phyloP scores from a whole-genome alignment of 345 rosid species.

The Rubroshorea leprosula region DNA sequence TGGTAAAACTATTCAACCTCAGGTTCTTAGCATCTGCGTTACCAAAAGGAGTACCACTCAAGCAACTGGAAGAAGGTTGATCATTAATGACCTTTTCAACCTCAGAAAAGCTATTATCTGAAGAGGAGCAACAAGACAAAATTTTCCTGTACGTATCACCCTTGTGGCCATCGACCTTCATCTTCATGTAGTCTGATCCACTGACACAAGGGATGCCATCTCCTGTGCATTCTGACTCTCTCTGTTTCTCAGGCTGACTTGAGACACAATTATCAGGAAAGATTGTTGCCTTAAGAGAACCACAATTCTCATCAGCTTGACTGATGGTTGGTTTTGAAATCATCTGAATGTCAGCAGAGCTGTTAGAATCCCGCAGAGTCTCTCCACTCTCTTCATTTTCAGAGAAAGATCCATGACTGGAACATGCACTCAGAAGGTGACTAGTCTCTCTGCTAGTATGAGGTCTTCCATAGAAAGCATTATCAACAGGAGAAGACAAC shows the following conservation, averaged over 20 bases:
- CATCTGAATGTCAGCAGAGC: slow-evolving; percentile 8
- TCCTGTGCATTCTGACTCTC: slow-evolving; percentile 14
- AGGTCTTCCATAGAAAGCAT: slow-evolving; percentile 8
- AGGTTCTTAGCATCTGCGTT: slow-evolving; percentile 2
- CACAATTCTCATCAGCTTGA: slow-evolving; percentile 1
- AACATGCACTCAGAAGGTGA: slow-evolving; percentile 21
- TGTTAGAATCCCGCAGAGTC: slow-evolving; percentile 6
- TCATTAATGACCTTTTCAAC: slow-evolving; percentile 9
- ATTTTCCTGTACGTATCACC: slow-evolving; percentile 9
- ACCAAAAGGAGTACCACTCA: slow-evolving; percentile 8
- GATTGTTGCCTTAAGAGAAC: not conserved
- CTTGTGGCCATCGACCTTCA: slow-evolving; percentile 3
- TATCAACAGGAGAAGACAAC: not conserved
- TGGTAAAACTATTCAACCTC: slow-evolving; percentile 6
- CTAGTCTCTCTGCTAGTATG: slow-evolving; percentile 18
- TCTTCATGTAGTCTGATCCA: slow-evolving; percentile 5
- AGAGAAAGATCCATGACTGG: slow-evolving; percentile 18
- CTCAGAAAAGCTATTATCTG: slow-evolving; percentile 7
- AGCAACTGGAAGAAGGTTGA: slow-evolving; percentile 7
- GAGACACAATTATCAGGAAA: not conserved
- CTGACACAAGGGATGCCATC: slow-evolving; percentile 21
- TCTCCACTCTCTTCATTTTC: slow-evolving; percentile 20
- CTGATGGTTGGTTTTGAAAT: not conserved
- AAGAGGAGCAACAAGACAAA: slow-evolving; percentile 12
- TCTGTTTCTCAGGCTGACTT: slow-evolving; percentile 9